Percentiles rank a stretch among this genome's conserved stretches.
These are phyloP conservation scores for Lepidium africanum DNA, from an alignment of 345 rosid genomes.

Conservation along the genomic window DNA sequence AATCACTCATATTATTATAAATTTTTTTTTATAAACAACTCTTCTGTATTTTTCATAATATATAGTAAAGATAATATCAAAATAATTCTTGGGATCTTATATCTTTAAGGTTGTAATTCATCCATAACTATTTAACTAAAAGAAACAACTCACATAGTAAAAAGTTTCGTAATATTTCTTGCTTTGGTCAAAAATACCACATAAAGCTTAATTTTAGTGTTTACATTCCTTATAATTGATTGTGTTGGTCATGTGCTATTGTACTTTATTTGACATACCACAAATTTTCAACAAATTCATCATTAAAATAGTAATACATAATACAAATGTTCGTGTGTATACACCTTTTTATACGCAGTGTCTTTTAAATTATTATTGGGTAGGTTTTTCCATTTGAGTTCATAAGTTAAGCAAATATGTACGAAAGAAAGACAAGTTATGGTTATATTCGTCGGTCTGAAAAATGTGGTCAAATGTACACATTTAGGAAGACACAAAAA, in stretches of 20 bases:
- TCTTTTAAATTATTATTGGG: not conserved
- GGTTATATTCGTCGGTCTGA: slow-evolving; percentile 13
- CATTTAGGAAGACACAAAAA: slow-evolving; percentile 24
- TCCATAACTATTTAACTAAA: no score
- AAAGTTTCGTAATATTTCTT: not conserved
- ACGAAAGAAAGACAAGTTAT: not conserved
- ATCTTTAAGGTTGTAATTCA: no score
- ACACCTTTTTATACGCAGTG: not conserved
- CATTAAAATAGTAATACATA: not conserved
- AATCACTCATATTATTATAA: no score
- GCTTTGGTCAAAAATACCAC: not conserved
- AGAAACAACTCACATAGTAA: no score
- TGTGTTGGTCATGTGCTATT: not conserved
- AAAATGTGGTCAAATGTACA: slow-evolving; percentile 30
- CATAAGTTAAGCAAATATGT: not conserved
- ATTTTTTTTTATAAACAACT: no score
- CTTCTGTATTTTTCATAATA: no score
- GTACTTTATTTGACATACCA: not conserved
- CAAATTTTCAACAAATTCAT: not conserved
- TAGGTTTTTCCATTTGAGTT: not conserved
- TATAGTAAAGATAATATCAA: no score
- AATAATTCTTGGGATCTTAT: no score
- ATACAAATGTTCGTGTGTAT: not conserved
- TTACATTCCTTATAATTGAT: not conserved
- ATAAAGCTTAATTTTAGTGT: not conserved